Evolutionary conservation across 805 yeast genomes (phyloP), one percentile per base, ranked within the genome.

Genomic region (Spathaspora passalidarum): DNA sequence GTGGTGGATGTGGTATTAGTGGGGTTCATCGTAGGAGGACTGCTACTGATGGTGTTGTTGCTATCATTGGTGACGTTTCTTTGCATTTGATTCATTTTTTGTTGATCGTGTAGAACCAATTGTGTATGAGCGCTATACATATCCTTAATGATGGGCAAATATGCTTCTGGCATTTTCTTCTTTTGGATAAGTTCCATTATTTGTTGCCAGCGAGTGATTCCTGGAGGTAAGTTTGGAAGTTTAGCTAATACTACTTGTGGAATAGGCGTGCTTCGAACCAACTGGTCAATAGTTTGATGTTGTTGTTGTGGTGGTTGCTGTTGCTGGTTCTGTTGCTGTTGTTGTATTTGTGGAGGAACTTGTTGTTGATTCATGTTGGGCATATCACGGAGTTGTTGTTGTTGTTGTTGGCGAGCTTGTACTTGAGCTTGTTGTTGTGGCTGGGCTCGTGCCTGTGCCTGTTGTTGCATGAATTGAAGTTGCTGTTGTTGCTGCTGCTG

Each of bases 141-240:
- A 48, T 80, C 84, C 59, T 80, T 82, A 38, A 87, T 80, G 19
- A 77, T 62, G 13, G 78, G 78, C 69, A 84, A 66, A 21, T 78
- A 78, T 26, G 80, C 76, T 5, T 78, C 76, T 1, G 86, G 80
- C 34, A 87, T 65, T 48, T 79, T 70, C 48, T 80, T 81, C 51
- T 78, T 75, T 51, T 80, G 78, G 38, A 81, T 64, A 53, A 82
- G 75, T 36, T 82, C 84, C 62, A 82, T 80, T 22, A 88, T 80
- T 59, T 82, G 87, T 18, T 81, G 79, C 96, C 96, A 90, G 5
- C 95, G 87, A 53, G 78, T 83, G 22, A 83, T 83, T 42, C 82
- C 84, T 11, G 84, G 83, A 0, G 97, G 97, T 26, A 88, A 69
- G 40, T 79, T 84, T 8, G 96, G 95, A 40, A 88, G 77, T 55